Conservation (phyloP, 2,329 filamentous ascomycete genomes). For the Penicillium sp. region DNA sequence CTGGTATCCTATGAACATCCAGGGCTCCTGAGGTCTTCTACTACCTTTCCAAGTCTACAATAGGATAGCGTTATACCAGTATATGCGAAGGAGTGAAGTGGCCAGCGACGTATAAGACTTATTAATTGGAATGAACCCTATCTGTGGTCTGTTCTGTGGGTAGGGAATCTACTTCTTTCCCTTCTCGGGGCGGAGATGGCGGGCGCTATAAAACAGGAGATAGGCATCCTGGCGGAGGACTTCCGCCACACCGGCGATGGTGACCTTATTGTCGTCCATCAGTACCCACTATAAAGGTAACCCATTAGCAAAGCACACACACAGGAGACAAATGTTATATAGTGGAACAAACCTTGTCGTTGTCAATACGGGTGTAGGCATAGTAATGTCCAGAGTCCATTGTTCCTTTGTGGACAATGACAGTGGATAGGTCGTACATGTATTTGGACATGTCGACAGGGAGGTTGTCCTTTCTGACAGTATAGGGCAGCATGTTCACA, state of each 20-base stretch:
- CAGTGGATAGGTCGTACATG: constrained; percentile 82
- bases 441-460: constrained; percentile 52
- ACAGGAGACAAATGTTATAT: not conserved
- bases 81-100: not conserved
- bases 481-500: constrained; percentile 88
- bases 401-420: constrained; percentile 90
- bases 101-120: not conserved
- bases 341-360: constrained; percentile 58
- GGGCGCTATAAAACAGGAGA: constrained; percentile 72
- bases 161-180: not conserved
- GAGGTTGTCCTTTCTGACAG: constrained; percentile 57
- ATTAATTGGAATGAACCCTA: not conserved
- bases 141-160: not conserved
- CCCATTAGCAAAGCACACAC: constrained; percentile 2
- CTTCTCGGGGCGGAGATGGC: constrained; percentile 26
- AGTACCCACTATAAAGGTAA: constrained; percentile 71
- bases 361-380: constrained; percentile 74
- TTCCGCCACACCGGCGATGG: constrained; percentile 76
- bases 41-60: not conserved
- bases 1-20: not conserved
- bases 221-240: constrained; percentile 86
- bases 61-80: not conserved
- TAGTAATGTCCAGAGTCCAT: constrained; percentile 91
- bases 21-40: too few relatives aligned
- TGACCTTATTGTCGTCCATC: constrained; percentile 93